Percentiles rank a stretch among this genome's conserved stretches.
Conservation (phyloP, 202 grass and related monocot species). For the Zoysia matrella region DNA sequence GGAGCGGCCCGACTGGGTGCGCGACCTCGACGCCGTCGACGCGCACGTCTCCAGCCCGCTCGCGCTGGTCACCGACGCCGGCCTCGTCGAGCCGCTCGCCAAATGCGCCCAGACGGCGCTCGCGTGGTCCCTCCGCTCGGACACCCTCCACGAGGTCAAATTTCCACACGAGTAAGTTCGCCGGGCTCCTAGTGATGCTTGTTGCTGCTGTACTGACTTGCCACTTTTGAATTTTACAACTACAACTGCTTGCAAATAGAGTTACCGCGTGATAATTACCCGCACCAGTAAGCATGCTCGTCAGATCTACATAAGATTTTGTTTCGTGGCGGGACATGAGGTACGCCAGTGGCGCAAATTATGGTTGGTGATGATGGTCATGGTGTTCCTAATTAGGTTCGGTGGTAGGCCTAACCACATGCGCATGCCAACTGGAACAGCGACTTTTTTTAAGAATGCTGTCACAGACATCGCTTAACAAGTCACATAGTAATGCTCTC, state of each 20-base stretch:
- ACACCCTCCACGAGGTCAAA: conserved; percentile 64
- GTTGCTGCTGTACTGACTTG: neutral
- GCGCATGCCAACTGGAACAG: conserved; percentile 33
- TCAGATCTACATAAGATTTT: conserved; percentile 44
- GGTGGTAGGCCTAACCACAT: conserved; percentile 25
- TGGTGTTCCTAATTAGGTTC: conserved; percentile 44
- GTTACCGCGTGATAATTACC: neutral
- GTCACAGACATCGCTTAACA: neutral
- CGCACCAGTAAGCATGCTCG: conserved; percentile 1
- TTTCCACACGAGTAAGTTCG: conserved; percentile 79
- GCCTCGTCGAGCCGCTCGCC: conserved; percentile 71
- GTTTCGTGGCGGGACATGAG: conserved; percentile 38
- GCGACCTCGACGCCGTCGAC: conserved; percentile 67
- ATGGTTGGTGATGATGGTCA: conserved; percentile 45
- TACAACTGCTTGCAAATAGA: neutral
- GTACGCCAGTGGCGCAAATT: conserved; percentile 43
- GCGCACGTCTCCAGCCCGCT: conserved; percentile 55
- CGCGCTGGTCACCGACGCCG: conserved; percentile 63
- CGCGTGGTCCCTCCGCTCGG: conserved; percentile 87
- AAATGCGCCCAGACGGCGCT: conserved; percentile 69
- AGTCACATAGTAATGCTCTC: neutral
- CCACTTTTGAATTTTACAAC: neutral
- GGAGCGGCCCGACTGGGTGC: conserved; percentile 64
- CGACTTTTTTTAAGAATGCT: conserved; percentile 18
- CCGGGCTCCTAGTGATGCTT: neutral